Evolutionary conservation across 192 early-diverging fungal genomes (phyloP), one percentile per base, ranked within the genome.

Genomic region (Umbelopsis vinacea): DNA sequence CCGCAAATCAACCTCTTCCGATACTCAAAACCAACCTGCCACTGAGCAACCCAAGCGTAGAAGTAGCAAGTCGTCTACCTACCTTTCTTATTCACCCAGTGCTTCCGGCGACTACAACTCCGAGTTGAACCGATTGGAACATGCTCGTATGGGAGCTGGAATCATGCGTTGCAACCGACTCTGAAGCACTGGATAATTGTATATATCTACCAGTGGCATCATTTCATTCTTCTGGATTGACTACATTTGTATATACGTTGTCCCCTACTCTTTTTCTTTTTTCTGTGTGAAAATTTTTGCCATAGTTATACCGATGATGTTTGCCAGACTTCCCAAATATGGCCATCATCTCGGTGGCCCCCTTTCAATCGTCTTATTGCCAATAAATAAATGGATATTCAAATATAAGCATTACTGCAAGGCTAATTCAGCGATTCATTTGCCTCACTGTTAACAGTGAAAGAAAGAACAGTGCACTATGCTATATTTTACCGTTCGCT

Each of bases 161-260:
- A 63, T 63, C 33, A 63, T 63, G 57, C 57, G 57, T 26, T 63
- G 57, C 33, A 63, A 63, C 29, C 26, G 33, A 35, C 57, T 63
- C 17, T 63, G 19, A 43, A 63, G 33, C 29, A 17, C 57, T 63
- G 14, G 0, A 63, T 63, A 29, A n/a, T 0, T 26, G 21, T 23
- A 54, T 54, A 54, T 54, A 26, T 24, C 26, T 19, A 37, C 0
- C 17, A 19, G 4, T 2, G 26, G 4, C 33, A 4, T 6, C 15
- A 37, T 14, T 26, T 10, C 33, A 10, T 63, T 5, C 35, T 9
- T 37, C 15, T 63, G 15, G 7, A 19, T 63, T 29, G 57, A 29
- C 19, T 50, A 3, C n/a, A 50, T 50, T 12, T 50, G 48, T 50
- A 50, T 17, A 50, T 50, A 50, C 17, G 19, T 15, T n/a, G 48